Evolutionary conservation across 1,284 basidiomycete species (phyloP).

Genomic region (Irpex sp.): DNA sequence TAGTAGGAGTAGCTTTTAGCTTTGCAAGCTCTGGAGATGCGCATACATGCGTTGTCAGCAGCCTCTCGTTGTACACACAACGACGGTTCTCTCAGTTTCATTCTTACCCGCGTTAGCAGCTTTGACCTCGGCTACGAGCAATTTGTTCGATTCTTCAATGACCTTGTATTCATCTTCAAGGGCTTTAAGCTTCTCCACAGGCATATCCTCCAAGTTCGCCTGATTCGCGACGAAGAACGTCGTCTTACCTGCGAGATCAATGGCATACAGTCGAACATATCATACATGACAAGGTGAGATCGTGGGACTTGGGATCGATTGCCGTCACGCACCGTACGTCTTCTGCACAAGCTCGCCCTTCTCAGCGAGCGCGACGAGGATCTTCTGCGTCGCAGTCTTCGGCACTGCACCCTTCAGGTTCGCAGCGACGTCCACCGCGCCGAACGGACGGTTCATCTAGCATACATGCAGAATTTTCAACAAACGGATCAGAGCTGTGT

Average conservation of each 20-base stretch:
- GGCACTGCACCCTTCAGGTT: conserved; percentile 85
- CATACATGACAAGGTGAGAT: neutral
- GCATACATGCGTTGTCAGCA: neutral
- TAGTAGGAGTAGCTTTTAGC: conserved; percentile 62
- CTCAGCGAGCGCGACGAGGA: conserved; percentile 73
- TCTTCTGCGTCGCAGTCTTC: conserved; percentile 80
- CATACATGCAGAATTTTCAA: neutral
- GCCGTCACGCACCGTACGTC: conserved; percentile 61
- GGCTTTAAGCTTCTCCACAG: conserved; percentile 51
- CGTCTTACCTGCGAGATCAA: conserved; percentile 60
- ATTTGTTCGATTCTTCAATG: conserved; percentile 60
- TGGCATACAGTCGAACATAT: conserved; percentile 7
- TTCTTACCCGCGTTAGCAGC: conserved; percentile 46
- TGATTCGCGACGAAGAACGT: conserved; percentile 82
- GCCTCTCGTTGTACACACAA: neutral
- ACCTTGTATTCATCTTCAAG: conserved; percentile 53
- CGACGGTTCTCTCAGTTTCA: neutral
- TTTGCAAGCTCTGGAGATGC: conserved; percentile 56
- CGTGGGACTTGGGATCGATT: neutral
- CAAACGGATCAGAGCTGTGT: neutral
- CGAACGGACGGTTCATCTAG: conserved; percentile 74
- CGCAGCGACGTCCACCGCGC: conserved; percentile 82
- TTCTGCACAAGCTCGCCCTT: conserved; percentile 75
- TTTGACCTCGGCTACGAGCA: conserved; percentile 48
- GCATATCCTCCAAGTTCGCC: conserved; percentile 56